A percentile compares a stretch with the other conserved stretches of the same genome.
phyloP scores from a whole-genome alignment of 768 basidiomycete species.

The Tylopilus sp. region DNA sequence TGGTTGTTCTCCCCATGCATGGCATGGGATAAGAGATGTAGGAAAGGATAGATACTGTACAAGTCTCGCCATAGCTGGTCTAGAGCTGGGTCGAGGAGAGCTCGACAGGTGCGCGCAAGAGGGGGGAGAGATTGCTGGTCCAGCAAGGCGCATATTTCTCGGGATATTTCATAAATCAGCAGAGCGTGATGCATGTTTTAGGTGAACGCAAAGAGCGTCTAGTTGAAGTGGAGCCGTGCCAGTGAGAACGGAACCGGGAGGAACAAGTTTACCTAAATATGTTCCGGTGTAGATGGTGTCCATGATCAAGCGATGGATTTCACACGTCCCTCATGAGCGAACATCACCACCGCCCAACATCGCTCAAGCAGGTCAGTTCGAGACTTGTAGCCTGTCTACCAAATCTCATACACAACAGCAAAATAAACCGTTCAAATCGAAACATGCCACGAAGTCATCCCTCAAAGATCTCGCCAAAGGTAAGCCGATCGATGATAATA shows the following conservation, averaged over 20 bases:
- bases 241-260: not conserved
- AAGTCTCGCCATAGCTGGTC: slow-evolving; percentile 25
- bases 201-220: too few relatives aligned
- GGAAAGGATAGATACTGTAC: slow-evolving; percentile 20
- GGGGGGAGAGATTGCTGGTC: slow-evolving; percentile 17
- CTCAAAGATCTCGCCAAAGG: slow-evolving; percentile 87
- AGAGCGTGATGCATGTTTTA: slow-evolving; percentile 21
- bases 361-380: slow-evolving; percentile 70
- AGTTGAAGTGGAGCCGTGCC: not conserved
- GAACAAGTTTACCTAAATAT: too few relatives aligned
- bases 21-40: slow-evolving; percentile 11
- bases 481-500: slow-evolving; percentile 19
- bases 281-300: too few relatives aligned
- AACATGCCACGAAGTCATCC: slow-evolving; percentile 81
- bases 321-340: slow-evolving; percentile 16
- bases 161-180: slow-evolving; percentile 19
- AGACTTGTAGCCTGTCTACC: slow-evolving; percentile 3
- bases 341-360: slow-evolving; percentile 69
- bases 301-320: too few relatives aligned
- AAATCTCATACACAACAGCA: slow-evolving; percentile 39
- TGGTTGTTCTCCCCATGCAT: slow-evolving; percentile 2
- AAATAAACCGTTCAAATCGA: slow-evolving; percentile 93
- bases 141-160: slow-evolving; percentile 15
- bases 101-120: slow-evolving; percentile 23
- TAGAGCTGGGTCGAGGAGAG: slow-evolving; percentile 20